phyloP scores from a whole-genome alignment of 2,329 filamentous ascomycete species.

The Cryphonectria radicalis region DNA sequence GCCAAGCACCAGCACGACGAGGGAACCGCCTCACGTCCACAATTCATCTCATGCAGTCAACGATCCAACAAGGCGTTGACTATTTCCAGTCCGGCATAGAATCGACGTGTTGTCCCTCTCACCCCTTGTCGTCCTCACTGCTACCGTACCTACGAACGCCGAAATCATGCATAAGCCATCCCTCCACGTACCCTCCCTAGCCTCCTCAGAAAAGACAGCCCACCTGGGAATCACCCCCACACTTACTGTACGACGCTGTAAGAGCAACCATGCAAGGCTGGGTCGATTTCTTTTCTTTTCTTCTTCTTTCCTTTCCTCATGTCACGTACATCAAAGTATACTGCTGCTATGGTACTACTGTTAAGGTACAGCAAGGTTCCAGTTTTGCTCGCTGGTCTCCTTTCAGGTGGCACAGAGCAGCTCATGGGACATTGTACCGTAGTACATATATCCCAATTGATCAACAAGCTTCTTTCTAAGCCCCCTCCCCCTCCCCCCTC shows the following conservation, averaged over 20 bases:
- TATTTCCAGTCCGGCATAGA: conserved; percentile 3
- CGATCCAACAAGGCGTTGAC: not conserved
- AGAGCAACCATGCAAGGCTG: conserved; percentile 17
- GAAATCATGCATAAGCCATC: conserved; percentile 10
- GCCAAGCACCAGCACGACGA: conserved; percentile 8
- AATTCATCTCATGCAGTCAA: not conserved
- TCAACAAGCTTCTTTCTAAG: not conserved
- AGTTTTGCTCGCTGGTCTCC: not conserved
- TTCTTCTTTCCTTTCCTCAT: not conserved
- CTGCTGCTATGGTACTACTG: not conserved
- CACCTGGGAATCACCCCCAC: not conserved
- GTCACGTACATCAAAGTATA: not conserved
- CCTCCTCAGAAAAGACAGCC: not conserved
- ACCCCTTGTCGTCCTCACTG: not conserved
- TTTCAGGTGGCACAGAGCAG: not conserved
- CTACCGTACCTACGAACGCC: conserved; percentile 1
- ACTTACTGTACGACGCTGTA: not conserved
- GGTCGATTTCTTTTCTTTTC: not conserved
- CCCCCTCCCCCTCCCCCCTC: too few species aligned
- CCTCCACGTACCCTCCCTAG: conserved; percentile 5
- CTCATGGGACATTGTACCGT: not conserved
- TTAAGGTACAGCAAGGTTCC: not conserved
- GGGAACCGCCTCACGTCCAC: not conserved
- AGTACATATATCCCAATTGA: not conserved
- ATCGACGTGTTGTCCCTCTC: not conserved